A percentile compares a stretch with the other conserved stretches of the same genome.
phyloP scores from a whole-genome alignment of 2,329 filamentous ascomycete species.

The Cryphonectria nitschkei region DNA sequence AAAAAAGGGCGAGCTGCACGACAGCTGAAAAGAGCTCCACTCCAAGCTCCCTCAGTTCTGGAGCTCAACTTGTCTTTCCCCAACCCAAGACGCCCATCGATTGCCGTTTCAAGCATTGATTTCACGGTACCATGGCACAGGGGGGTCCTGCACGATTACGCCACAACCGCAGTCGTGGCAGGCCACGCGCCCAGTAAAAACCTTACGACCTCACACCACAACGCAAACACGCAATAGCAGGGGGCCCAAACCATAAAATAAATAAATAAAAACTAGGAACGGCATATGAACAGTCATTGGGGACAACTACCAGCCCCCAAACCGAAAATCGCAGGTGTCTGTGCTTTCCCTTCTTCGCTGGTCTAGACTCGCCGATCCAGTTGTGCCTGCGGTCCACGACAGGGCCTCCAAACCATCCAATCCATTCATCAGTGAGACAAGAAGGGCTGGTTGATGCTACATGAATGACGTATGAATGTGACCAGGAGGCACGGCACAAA shows the following conservation, averaged over 20 bases:
- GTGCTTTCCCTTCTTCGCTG: not conserved
- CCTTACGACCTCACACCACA: conserved; percentile 4
- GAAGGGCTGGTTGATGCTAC: not conserved
- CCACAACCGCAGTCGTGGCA: not conserved
- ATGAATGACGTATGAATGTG: not conserved
- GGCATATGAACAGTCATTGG: not conserved
- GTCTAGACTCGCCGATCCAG: not conserved
- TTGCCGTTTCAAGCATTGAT: not conserved
- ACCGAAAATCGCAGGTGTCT: not conserved
- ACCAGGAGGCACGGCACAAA: not conserved
- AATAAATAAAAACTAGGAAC: not conserved
- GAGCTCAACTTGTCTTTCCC: no score
- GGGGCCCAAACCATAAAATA: not conserved
- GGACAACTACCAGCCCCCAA: not conserved
- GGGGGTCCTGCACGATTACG: not conserved
- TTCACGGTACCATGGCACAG: not conserved
- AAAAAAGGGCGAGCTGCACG: not conserved
- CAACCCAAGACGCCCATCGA: not conserved
- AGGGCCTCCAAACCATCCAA: not conserved
- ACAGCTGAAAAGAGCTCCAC: not conserved
- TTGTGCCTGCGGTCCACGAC: not conserved
- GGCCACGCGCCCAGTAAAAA: not conserved
- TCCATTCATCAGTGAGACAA: not conserved
- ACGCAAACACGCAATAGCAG: not conserved
- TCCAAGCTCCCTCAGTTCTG: not conserved